phyloP scores from a whole-genome alignment of 2,329 filamentous ascomycete genomes.

The Nigrograna mackinnonii region DNA sequence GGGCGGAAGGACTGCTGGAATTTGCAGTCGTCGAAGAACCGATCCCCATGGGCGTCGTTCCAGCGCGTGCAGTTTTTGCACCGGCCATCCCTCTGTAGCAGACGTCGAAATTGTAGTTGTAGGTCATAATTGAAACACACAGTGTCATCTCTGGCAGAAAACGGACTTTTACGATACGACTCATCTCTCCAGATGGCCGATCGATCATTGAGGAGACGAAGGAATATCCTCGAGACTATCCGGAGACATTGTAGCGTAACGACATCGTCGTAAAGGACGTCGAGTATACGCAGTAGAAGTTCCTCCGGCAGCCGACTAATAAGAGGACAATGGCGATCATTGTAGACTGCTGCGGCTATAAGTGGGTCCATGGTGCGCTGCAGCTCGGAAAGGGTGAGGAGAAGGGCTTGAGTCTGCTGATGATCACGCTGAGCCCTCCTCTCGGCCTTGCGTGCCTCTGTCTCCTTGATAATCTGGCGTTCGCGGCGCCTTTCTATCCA shows the following conservation, averaged over 20 bases:
- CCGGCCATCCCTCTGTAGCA: conserved; percentile 15
- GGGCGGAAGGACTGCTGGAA: conserved; percentile 6
- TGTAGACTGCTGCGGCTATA: conserved; percentile 19
- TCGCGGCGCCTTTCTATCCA: conserved; percentile 11
- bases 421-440: conserved; percentile 9
- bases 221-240: conserved; percentile 13
- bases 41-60: conserved; percentile 10
- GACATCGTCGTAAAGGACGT: conserved; percentile 14
- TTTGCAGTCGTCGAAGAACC: conserved; percentile 11
- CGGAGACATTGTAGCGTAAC: conserved; percentile 14
- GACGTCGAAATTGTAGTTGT: conserved; percentile 11
- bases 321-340: conserved; percentile 19
- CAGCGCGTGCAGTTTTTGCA: conserved; percentile 16
- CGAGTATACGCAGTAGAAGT: conserved; percentile 16
- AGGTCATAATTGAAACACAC: conserved; percentile 3
- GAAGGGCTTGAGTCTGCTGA: conserved; percentile 12
- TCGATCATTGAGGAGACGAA: conserved; percentile 12
- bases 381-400: conserved; percentile 9
- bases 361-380: conserved; percentile 18
- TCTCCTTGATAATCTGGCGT: conserved; percentile 11
- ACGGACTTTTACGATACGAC: background rate
- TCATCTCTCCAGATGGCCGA: conserved; percentile 8
- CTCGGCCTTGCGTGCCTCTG: conserved; percentile 8
- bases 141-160: conserved; percentile 4
- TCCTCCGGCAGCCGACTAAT: conserved; percentile 17